Evolutionary conservation across 495 filamentous ascomycete species (phyloP).

Genomic region (Penicillium mononematosum): DNA sequence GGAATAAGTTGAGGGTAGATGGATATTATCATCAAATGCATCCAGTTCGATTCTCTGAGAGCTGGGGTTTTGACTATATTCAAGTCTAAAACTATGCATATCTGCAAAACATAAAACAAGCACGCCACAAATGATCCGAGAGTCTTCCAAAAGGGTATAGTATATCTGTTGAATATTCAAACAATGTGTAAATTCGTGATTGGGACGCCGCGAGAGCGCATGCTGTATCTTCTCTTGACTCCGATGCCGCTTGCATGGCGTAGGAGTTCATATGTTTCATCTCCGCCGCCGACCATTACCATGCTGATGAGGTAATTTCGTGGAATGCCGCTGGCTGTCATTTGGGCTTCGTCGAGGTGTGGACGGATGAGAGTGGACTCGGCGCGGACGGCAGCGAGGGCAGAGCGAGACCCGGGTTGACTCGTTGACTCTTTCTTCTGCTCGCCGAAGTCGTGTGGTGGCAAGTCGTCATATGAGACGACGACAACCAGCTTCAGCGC

Average conservation of each 20-base stretch:
- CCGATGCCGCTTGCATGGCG: conserved; percentile 62
- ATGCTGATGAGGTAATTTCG: conserved; percentile 74
- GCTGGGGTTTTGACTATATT: conserved; percentile 7
- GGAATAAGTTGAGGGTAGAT: not conserved
- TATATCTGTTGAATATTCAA: conserved; percentile 28
- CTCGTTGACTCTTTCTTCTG: not conserved
- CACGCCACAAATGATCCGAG: conserved; percentile 1
- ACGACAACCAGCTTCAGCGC: conserved; percentile 79
- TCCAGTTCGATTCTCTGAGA: not conserved
- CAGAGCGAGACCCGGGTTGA: conserved; percentile 2
- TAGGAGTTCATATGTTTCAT: conserved; percentile 63
- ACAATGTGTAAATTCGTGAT: conserved; percentile 79
- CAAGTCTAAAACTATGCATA: conserved; percentile 3
- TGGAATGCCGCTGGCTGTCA: conserved; percentile 66
- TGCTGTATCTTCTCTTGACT: conserved; percentile 71
- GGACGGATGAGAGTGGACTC: conserved; percentile 60
- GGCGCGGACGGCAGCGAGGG: conserved; percentile 43
- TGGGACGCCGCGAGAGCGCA: conserved; percentile 76
- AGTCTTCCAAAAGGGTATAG: conserved; percentile 6
- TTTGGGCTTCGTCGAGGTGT: conserved; percentile 72
- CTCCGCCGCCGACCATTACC: conserved; percentile 80
- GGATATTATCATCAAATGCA: not conserved
- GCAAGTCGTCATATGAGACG: conserved; percentile 60
- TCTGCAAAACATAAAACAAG: not conserved
- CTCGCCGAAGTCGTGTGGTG: not conserved